These are phyloP conservation scores for Geotrichum histeridarum DNA, from an alignment of 1,139 yeast genomes.

Conservation along the genomic window DNA sequence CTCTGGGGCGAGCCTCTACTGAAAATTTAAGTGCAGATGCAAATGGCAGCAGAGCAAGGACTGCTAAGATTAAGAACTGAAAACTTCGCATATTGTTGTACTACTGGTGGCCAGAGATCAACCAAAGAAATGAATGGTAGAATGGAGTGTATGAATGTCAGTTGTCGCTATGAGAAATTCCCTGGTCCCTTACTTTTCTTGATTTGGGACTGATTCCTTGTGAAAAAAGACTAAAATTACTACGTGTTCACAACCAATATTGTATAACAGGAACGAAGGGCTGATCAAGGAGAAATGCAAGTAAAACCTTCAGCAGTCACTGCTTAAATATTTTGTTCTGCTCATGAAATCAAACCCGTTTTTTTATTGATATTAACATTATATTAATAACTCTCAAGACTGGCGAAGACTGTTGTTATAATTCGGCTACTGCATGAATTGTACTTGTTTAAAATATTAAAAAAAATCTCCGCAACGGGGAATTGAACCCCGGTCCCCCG, in stretches of 20 bases:
- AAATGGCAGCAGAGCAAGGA: conserved; percentile 21
- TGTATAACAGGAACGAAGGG: too few species aligned
- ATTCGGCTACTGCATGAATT: background rate
- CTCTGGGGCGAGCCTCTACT: conserved; percentile 34
- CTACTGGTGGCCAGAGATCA: background rate
- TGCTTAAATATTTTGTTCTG: too few species aligned
- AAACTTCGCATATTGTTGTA: background rate
- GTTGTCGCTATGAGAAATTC: background rate
- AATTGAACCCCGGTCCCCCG: conserved; percentile 19
- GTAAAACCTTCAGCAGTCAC: too few species aligned
- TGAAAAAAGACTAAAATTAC: background rate
- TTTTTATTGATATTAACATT: too few species aligned
- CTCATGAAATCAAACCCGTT: too few species aligned
- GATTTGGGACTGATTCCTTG: background rate
- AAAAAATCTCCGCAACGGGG: conserved; percentile 14
- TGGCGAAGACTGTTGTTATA: too few species aligned
- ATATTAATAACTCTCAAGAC: too few species aligned
- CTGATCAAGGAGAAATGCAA: too few species aligned
- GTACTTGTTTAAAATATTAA: background rate
- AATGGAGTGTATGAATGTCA: background rate
- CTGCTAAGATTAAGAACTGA: conserved; percentile 1
- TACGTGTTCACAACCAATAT: conserved; percentile 3
- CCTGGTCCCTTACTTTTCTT: background rate
- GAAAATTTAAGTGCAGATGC: conserved; percentile 35
- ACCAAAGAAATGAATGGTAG: background rate